These are phyloP conservation scores for Rhododendron molle DNA, from an alignment of 148 eudicot genomes.

Conservation along the genomic window DNA sequence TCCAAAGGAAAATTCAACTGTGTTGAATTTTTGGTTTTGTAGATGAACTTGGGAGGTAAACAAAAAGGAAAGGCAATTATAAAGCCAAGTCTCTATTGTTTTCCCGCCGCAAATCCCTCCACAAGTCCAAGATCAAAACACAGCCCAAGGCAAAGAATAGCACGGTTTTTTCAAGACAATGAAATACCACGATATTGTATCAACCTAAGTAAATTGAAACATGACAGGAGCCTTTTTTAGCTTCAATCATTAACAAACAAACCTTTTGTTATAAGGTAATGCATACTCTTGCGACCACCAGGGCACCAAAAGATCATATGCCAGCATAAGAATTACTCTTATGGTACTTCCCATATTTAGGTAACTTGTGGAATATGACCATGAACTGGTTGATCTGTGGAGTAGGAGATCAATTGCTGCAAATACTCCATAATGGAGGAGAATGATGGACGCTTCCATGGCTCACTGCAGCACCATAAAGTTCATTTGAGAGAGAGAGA, in stretches of 20 bases:
- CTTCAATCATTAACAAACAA: neutral
- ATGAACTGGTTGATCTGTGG: conserved; percentile 44
- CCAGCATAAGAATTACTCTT: neutral
- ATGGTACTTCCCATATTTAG: neutral
- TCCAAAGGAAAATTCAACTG: neutral
- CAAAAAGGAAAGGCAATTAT: neutral
- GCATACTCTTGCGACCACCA: neutral
- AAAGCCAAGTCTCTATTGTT: neutral
- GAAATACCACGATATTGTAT: neutral
- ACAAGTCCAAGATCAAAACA: neutral
- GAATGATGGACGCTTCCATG: conserved; percentile 82
- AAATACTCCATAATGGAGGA: conserved; percentile 67
- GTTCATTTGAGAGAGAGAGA: neutral
- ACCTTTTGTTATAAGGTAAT: neutral
- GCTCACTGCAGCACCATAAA: conserved; percentile 48
- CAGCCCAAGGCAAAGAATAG: neutral
- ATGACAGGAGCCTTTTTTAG: neutral
- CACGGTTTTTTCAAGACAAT: neutral
- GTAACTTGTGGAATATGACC: conserved; percentile 26
- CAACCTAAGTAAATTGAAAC: neutral
- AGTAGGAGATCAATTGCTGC: conserved; percentile 50
- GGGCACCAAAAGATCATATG: neutral
- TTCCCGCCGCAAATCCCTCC: neutral
- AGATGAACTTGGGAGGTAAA: neutral
- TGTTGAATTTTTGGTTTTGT: neutral